Evolutionary conservation across 352 stramenopile genomes (phyloP), one percentile per base, ranked within the genome.

Genomic region (Phytophthora hybrid): DNA sequence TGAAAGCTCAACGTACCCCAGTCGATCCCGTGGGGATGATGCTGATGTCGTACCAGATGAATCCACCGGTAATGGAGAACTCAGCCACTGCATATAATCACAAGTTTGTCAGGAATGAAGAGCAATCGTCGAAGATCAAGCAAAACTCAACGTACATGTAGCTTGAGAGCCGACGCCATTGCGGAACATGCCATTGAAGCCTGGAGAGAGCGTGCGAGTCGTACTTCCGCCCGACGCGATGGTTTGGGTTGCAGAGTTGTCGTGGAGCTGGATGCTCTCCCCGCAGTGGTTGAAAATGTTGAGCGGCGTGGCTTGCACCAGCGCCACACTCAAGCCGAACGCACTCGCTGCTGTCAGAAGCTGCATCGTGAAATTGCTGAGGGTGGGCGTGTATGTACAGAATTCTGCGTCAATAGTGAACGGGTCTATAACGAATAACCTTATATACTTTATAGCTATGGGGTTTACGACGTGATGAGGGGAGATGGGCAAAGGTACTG

Each of bases 151-250:
- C 71, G 14, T 72, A 78, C 71, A 19, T 32, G 80, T 92, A 16
- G 85, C 85, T 58, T 89, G 68, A 19, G 79, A 65, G 31, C 54
- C 66, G 13, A 60, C 51, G 55, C 83, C 81, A 53, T 91, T 78
- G 71, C 85, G 85, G 60, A 91, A 93, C 83, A 93, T 91, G 73
- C 79, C 81, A 62, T 70, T 78, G 59, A 80, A 90, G 11, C 81
- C 81, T 13, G 58, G 51, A 10, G 71, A 14, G 16, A 91, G 77
- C 19, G 71, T 74, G 5, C 76, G 73, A 9, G 69, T 72, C 11
- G 75, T 84, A 19, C 74, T 84, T 37, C 59, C 62, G 47, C 81
- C 82, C 0, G 74, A 18, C 0, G 75, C 79, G 53, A 92, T 67
- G 29, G 62, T 76, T 60, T 85, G 71, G 4, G 79, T 82, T 14